Conservation (phyloP, 2,329 filamentous ascomycete genomes). For the Nemania serpens region DNA sequence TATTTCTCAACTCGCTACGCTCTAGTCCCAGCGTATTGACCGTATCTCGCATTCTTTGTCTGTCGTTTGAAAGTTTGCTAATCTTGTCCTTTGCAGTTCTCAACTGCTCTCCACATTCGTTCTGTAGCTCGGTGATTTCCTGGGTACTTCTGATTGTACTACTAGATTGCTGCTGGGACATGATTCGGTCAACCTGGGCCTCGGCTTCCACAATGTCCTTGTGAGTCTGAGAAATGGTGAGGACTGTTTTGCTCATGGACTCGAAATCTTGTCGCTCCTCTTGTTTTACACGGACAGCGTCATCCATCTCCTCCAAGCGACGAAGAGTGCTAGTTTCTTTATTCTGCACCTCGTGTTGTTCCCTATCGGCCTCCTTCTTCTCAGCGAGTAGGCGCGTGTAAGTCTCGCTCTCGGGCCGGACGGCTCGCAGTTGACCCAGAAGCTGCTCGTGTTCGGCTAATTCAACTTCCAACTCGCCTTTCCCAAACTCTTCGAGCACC, state of each 20-base stretch:
- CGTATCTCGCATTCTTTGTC: conserved; percentile 70
- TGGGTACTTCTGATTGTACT: conserved; percentile 72
- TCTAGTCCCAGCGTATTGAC: conserved; percentile 77
- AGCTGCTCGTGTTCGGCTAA: conserved; percentile 56
- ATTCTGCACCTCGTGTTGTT: conserved; percentile 64
- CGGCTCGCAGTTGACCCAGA: conserved; percentile 64
- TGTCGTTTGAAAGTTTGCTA: conserved; percentile 68
- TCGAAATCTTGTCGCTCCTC: conserved; percentile 74
- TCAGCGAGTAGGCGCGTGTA: conserved; percentile 73
- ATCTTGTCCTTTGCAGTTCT: conserved; percentile 67
- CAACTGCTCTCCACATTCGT: conserved; percentile 68
- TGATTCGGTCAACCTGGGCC: conserved; percentile 73
- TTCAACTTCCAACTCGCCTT: conserved; percentile 65
- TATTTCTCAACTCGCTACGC: conserved; percentile 73
- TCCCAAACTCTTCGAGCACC: conserved; percentile 64
- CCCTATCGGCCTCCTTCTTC: conserved; percentile 69
- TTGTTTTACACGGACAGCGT: conserved; percentile 65
- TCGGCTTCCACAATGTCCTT: conserved; percentile 74
- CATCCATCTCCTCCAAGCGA: conserved; percentile 70
- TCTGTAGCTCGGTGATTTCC: conserved; percentile 80
- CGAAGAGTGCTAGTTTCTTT: conserved; percentile 65
- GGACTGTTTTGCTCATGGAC: conserved; percentile 74
- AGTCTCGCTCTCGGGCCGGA: conserved; percentile 72
- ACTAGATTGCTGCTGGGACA: conserved; percentile 73
- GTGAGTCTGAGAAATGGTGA: conserved; percentile 73